phyloP scores from a whole-genome alignment of 805 yeast genomes.

The Barnettozyma populi region DNA sequence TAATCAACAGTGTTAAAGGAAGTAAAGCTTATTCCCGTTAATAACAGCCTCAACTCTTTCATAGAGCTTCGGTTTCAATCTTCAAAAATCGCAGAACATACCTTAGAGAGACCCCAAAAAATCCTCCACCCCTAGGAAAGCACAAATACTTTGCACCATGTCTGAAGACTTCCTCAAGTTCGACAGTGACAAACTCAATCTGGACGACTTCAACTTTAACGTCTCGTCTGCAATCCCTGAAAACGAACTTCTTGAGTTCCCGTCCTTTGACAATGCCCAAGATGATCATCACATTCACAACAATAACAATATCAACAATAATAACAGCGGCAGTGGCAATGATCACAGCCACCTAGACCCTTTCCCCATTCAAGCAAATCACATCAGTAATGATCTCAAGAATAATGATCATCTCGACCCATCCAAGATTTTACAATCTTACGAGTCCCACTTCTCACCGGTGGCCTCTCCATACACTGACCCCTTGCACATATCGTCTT shows the following conservation, averaged over 20 bases:
- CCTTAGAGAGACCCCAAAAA: neutral
- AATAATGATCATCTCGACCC: conserved; percentile 10
- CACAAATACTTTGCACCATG: conserved; percentile 9
- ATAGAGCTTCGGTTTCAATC: neutral
- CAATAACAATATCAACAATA: conserved; percentile 6
- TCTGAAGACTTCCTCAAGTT: conserved; percentile 24
- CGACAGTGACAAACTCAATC: conserved; percentile 14
- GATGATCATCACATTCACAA: conserved; percentile 6
- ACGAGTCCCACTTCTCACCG: conserved; percentile 15
- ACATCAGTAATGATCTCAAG: neutral
- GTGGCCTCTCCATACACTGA: conserved; percentile 22
- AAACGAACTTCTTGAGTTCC: conserved; percentile 24
- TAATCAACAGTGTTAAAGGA: neutral
- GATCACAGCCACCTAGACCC: conserved; percentile 4
- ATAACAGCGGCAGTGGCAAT: conserved; percentile 1
- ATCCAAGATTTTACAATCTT: conserved; percentile 6
- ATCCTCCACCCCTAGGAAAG: neutral
- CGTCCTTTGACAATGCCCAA: conserved; percentile 6
- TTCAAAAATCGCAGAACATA: neutral
- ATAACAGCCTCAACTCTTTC: neutral
- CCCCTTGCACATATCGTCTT: conserved; percentile 15
- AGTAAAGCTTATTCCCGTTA: neutral
- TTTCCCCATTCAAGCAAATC: neutral
- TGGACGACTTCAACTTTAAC: conserved; percentile 24
- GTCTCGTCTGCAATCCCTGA: conserved; percentile 25